Percentiles rank a stretch among this genome's conserved stretches.
phyloP scores from a whole-genome alignment of 2,329 filamentous ascomycete species.

The Sphaerulina populicola region DNA sequence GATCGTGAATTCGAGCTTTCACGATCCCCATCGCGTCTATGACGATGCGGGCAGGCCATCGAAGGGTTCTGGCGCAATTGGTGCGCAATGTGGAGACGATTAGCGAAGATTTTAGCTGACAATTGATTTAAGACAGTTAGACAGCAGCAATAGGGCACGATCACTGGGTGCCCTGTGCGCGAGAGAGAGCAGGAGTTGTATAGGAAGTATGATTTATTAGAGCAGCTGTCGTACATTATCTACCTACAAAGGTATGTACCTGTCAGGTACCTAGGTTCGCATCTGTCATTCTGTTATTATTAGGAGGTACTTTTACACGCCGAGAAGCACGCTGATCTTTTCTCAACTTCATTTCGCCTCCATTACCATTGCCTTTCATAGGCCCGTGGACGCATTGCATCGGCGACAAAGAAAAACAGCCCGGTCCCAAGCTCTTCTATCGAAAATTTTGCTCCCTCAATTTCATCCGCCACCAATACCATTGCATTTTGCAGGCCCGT shows the following conservation, averaged over 20 bases:
- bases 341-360: neutral
- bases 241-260: too few relatives aligned
- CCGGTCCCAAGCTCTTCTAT: slow-evolving; percentile 4
- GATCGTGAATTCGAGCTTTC: too few relatives aligned
- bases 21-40: slow-evolving; percentile 9
- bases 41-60: slow-evolving; percentile 10
- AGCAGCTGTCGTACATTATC: neutral
- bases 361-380: neutral
- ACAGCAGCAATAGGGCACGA: neutral
- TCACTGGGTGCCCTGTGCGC: neutral
- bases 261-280: neutral
- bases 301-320: slow-evolving; percentile 2
- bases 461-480: neutral
- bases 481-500: neutral
- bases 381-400: neutral
- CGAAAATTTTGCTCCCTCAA: slow-evolving; percentile 1
- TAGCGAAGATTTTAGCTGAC: slow-evolving; percentile 3
- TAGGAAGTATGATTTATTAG: too few relatives aligned
- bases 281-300: slow-evolving; percentile 1
- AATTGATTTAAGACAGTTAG: neutral
- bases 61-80: neutral
- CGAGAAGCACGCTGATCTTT: slow-evolving; percentile 2
- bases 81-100: neutral
- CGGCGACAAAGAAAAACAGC: neutral
- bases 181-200: neutral